These are phyloP conservation scores for Apophysomyces elegans DNA, from an alignment of 371 early-diverging fungal genomes.

Conservation along the genomic window DNA sequence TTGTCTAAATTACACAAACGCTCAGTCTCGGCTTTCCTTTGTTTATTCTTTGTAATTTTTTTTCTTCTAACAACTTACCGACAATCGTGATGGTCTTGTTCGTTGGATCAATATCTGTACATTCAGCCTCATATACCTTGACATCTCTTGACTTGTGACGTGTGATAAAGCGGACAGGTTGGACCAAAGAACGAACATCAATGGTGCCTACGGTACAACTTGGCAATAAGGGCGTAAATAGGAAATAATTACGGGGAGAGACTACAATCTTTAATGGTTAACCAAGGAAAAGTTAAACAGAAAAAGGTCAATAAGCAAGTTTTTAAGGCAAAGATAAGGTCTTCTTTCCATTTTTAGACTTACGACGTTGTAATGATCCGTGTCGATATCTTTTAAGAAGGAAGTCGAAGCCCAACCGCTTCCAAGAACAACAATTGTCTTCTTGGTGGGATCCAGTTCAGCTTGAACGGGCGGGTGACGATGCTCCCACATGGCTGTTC, in stretches of 20 bases:
- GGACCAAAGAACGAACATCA: conserved; percentile 82
- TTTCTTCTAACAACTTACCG: conserved; percentile 42
- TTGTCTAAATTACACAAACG: conserved; percentile 54
- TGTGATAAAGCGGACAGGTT: conserved; percentile 85
- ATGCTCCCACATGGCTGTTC: conserved; percentile 52
- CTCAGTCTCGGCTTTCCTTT: not conserved
- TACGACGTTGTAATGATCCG: conserved; percentile 78
- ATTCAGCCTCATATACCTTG: conserved; percentile 86
- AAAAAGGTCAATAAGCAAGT: not conserved
- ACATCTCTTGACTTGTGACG: conserved; percentile 85
- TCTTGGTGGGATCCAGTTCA: conserved; percentile 76
- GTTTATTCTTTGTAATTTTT: not conserved
- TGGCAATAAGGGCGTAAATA: conserved; percentile 92
- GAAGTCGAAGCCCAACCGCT: conserved; percentile 90
- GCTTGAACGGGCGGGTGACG: conserved; percentile 72
- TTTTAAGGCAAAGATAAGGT: not conserved
- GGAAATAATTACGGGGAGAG: conserved; percentile 90
- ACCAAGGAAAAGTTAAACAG: not conserved
- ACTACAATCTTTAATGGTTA: conserved; percentile 60
- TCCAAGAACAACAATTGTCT: conserved; percentile 83
- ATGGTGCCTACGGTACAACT: conserved; percentile 86
- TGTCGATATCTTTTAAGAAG: conserved; percentile 77
- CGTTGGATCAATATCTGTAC: conserved; percentile 81
- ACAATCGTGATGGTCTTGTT: conserved; percentile 74
- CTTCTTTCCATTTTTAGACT: conserved; percentile 12